Conservation (phyloP, 257 asterid species). For the Solanum etuberosum region DNA sequence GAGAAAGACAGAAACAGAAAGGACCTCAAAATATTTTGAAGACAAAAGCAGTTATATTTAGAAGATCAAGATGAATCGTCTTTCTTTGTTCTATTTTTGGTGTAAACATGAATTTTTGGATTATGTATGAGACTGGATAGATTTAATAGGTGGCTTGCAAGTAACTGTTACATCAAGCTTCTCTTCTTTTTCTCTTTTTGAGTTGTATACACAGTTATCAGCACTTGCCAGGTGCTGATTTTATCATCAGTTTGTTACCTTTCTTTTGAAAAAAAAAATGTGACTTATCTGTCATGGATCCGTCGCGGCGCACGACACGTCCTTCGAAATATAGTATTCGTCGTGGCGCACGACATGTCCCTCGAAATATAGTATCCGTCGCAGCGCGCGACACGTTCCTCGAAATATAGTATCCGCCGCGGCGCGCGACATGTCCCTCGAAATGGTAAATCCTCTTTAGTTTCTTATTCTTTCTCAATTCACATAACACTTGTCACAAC, state of each 20-base stretch:
- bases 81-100: background rate
- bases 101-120: background rate
- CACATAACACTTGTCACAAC: too few species aligned
- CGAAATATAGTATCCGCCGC: too few species aligned
- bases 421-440: too few species aligned
- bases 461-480: too few species aligned
- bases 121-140: background rate
- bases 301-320: too few species aligned
- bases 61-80: background rate
- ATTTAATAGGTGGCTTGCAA: background rate
- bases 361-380: too few species aligned
- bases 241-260: background rate
- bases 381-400: too few species aligned
- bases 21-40: background rate
- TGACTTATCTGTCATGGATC: too few species aligned
- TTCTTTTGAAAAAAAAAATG: background rate
- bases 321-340: too few species aligned
- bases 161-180: background rate
- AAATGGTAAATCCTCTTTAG: too few species aligned
- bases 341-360: too few species aligned
- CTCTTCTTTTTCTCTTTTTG: background rate
- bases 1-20: background rate
- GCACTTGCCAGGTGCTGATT: background rate
- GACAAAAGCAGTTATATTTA: background rate
- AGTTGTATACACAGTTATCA: background rate